phyloP scores from a whole-genome alignment of 2,329 filamentous ascomycete species.

The Sphaerulina vaccinii region DNA sequence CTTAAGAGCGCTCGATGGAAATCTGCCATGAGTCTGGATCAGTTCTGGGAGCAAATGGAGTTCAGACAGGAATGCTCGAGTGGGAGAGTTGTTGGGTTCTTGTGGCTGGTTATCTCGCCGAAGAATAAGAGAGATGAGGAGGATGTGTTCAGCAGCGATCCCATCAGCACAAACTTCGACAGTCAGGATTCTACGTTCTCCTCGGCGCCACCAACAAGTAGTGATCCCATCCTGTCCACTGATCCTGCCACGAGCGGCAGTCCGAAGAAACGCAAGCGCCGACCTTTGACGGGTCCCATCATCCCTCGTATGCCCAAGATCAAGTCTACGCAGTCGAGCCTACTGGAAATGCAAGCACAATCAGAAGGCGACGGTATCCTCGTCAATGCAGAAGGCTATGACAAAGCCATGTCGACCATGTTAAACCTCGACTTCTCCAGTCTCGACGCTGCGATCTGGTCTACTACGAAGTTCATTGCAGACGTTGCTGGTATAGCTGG shows the following conservation, averaged over 20 bases:
- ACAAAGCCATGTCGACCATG: constrained; percentile 56
- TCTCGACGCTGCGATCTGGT: constrained; percentile 60
- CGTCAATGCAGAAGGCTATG: constrained; percentile 39
- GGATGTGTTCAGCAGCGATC: constrained; percentile 3
- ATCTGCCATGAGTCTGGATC: constrained; percentile 76
- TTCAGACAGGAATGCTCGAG: constrained; percentile 94
- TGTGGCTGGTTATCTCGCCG: constrained; percentile 84
- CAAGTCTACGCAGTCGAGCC: constrained; percentile 31
- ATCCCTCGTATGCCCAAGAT: constrained; percentile 59
- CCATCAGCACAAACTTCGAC: constrained; percentile 4
- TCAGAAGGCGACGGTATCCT: constrained; percentile 25
- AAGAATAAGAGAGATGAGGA: constrained; percentile 4
- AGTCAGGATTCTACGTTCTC: constrained; percentile 24
- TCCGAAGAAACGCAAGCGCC: constrained; percentile 42
- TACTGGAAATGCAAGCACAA: constrained; percentile 23
- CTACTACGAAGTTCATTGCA: constrained; percentile 67
- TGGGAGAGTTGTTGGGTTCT: constrained; percentile 85
- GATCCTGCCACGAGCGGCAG: constrained; percentile 5
- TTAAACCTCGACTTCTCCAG: constrained; percentile 72
- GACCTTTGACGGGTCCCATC: constrained; percentile 59
- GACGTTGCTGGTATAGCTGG: constrained; percentile 53
- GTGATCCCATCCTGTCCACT: constrained; percentile 3
- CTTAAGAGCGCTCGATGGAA: constrained; percentile 70
- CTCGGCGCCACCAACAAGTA: constrained; percentile 3
- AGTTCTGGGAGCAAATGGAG: constrained; percentile 99